Conservation (phyloP, 371 early-diverging fungal genomes). For the Saksenaea oblongispora region DNA sequence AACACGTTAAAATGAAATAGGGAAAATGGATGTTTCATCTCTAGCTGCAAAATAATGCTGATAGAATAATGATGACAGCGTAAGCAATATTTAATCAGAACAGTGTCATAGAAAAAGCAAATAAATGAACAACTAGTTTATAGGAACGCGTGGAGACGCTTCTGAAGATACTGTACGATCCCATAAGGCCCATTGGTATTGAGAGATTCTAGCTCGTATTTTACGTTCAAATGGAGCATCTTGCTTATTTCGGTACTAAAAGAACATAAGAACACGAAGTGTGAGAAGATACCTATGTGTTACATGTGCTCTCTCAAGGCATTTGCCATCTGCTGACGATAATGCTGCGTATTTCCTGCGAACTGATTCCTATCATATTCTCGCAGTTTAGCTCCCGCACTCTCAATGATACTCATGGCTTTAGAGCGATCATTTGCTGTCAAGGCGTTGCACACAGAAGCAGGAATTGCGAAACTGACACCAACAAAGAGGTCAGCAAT, state of each 20-base stretch:
- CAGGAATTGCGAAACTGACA: slow-evolving; percentile 26
- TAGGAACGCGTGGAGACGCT: background rate
- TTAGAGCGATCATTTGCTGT: slow-evolving; percentile 31
- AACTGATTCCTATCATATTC: slow-evolving; percentile 3
- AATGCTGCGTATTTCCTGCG: slow-evolving; percentile 5
- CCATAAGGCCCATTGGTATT: slow-evolving; percentile 15
- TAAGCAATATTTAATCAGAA: no score
- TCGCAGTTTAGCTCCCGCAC: slow-evolving; percentile 21
- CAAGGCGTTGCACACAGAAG: slow-evolving; percentile 7
- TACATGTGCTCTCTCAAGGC: slow-evolving; percentile 17
- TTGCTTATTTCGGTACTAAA: slow-evolving; percentile 23
- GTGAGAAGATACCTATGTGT: background rate
- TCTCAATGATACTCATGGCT: slow-evolving; percentile 12
- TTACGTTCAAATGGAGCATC: slow-evolving; percentile 25
- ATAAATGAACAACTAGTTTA: background rate
- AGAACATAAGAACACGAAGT: background rate
- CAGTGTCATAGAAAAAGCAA: no score
- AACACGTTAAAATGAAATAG: slow-evolving; percentile 36
- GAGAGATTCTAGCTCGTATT: slow-evolving; percentile 41
- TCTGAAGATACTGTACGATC: slow-evolving; percentile 7
- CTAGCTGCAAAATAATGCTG: no score
- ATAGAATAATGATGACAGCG: no score
- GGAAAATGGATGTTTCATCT: no score
- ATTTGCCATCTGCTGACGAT: background rate
- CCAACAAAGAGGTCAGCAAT: background rate